Conservation (phyloP, 176 grass and related monocot species). For the Thinopyrum elongatum region DNA sequence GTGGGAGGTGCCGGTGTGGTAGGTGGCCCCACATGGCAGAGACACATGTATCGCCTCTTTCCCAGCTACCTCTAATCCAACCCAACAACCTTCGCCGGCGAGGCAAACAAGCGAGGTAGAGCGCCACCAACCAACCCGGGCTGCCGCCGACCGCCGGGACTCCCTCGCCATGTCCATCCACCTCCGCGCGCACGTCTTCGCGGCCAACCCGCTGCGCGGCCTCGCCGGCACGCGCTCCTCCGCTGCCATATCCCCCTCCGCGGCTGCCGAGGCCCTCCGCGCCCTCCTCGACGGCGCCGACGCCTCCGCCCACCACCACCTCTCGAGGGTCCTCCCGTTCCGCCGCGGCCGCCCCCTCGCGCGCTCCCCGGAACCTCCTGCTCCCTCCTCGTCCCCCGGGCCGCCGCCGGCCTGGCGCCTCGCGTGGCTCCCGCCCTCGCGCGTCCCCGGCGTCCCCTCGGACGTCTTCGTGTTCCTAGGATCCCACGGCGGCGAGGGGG, state of each 20-base stretch:
- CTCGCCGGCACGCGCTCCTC: conserved; percentile 25
- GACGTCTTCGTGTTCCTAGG: conserved; percentile 84
- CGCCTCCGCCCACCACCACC: conserved; percentile 15
- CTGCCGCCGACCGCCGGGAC: not conserved
- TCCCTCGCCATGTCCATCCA: conserved; percentile 65
- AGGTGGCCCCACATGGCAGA: not conserved
- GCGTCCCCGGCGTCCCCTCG: conserved; percentile 24
- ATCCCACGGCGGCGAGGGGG: conserved; percentile 30
- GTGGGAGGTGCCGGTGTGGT: not conserved
- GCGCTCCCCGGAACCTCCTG: conserved; percentile 33
- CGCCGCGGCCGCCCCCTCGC: conserved; percentile 71
- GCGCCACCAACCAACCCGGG: not conserved
- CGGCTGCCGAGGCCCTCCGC: conserved; percentile 49
- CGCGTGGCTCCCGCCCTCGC: conserved; percentile 60
- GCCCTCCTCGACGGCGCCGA: conserved; percentile 40
- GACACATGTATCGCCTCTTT: not conserved
- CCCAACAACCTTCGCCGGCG: not conserved
- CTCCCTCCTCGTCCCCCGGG: not conserved
- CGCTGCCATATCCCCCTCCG: conserved; percentile 23
- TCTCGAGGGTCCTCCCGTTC: conserved; percentile 65
- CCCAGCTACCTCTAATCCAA: not conserved
- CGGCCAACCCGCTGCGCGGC: conserved; percentile 65
- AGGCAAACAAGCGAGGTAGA: not conserved
- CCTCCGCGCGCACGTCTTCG: conserved; percentile 45
- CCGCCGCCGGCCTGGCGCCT: conserved; percentile 53